These are phyloP conservation scores for Evansstolkia leycettana DNA, from an alignment of 495 filamentous ascomycete species.

Conservation along the genomic window DNA sequence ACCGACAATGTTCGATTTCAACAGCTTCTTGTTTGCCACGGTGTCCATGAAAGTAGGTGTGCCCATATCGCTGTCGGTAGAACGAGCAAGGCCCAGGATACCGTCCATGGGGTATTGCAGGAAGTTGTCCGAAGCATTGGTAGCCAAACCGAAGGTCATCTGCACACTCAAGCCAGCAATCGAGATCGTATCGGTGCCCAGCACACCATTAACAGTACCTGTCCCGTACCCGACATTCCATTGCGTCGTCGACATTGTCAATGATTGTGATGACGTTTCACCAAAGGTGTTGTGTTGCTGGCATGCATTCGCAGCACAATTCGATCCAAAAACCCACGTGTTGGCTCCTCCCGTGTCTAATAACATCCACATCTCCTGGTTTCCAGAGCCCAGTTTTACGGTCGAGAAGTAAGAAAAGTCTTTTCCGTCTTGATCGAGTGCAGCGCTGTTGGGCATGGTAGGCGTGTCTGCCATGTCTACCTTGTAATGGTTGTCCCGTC, in stretches of 20 bases:
- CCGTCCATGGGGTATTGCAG: constrained; percentile 69
- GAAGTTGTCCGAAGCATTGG: constrained; percentile 55
- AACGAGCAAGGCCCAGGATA: constrained; percentile 65
- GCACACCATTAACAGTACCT: constrained; percentile 49
- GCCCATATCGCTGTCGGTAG: constrained; percentile 24
- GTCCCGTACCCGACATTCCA: constrained; percentile 62
- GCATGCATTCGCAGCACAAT: constrained; percentile 52
- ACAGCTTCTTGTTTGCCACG: constrained; percentile 40
- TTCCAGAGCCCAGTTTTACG: constrained; percentile 52
- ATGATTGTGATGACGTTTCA: constrained; percentile 42
- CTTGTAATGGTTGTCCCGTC: constrained; percentile 39
- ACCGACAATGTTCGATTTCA: constrained; percentile 54
- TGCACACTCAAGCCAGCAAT: constrained; percentile 50
- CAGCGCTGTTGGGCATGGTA: constrained; percentile 41
- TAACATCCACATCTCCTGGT: constrained; percentile 56
- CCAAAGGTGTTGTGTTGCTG: constrained; percentile 54
- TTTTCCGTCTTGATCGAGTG: constrained; percentile 60
- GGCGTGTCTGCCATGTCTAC: constrained; percentile 45
- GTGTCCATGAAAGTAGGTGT: constrained; percentile 51
- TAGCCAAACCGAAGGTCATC: constrained; percentile 58
- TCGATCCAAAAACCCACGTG: constrained; percentile 63
- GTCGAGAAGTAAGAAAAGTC: constrained; percentile 69
- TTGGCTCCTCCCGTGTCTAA: constrained; percentile 69
- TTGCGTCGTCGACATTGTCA: constrained; percentile 27
- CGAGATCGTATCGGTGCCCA: constrained; percentile 49